Evolutionary conservation across 352 stramenopile species (phyloP).

Genomic region (Globisporangium okanoganense): DNA sequence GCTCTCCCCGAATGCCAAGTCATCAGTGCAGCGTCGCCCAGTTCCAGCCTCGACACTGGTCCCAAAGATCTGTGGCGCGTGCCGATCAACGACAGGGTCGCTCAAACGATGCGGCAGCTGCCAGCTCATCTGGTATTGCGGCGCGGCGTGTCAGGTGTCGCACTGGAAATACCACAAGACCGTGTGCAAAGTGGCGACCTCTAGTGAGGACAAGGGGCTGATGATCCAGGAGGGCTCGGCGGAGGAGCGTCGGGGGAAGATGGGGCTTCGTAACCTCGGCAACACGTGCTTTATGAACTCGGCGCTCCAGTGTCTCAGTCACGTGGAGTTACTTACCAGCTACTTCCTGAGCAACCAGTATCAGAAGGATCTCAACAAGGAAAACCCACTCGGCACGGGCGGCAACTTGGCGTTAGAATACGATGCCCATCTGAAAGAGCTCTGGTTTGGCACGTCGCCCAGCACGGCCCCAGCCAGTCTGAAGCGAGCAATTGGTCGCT

Average conservation of each 20-base stretch:
- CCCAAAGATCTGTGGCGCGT: slow-evolving; percentile 68
- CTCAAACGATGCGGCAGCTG: slow-evolving; percentile 75
- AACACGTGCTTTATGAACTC: slow-evolving; percentile 87
- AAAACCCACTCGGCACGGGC: slow-evolving; percentile 94
- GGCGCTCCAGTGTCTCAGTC: slow-evolving; percentile 88
- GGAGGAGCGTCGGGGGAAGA: slow-evolving; percentile 65
- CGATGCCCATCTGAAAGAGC: slow-evolving; percentile 91
- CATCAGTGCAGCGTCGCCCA: slow-evolving; percentile 17
- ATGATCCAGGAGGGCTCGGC: slow-evolving; percentile 35
- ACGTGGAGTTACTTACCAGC: slow-evolving; percentile 89
- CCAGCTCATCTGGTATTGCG: slow-evolving; percentile 79
- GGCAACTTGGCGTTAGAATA: slow-evolving; percentile 94
- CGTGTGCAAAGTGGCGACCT: slow-evolving; percentile 39
- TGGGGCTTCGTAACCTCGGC: slow-evolving; percentile 72
- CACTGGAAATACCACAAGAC: slow-evolving; percentile 83
- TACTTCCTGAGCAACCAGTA: slow-evolving; percentile 95
- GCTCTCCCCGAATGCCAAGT: slow-evolving; percentile 18
- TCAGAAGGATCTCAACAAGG: slow-evolving; percentile 92
- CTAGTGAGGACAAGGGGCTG: slow-evolving; percentile 37
- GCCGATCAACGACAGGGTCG: slow-evolving; percentile 32
- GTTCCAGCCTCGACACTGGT: slow-evolving; percentile 20
- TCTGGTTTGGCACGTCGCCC: slow-evolving; percentile 90
- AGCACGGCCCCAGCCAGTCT: slow-evolving; percentile 61
- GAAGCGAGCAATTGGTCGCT: slow-evolving; percentile 86
- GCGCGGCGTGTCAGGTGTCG: slow-evolving; percentile 56